A percentile compares a stretch with the other conserved stretches of the same genome.
Conservation (phyloP, 257 asterid species). For the Penstemon barbatus region DNA sequence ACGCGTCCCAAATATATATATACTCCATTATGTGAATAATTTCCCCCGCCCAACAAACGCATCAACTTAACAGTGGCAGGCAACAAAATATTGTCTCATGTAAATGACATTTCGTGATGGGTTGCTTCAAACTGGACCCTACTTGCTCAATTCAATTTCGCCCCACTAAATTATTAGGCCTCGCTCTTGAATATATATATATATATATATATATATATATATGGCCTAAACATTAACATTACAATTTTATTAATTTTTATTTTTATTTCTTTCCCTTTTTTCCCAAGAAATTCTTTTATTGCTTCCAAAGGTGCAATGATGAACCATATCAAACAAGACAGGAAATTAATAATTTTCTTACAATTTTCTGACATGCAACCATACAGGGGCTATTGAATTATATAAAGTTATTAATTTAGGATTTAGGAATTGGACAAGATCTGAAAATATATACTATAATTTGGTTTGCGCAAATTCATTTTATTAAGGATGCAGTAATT, state of each 20-base stretch:
- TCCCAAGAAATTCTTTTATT: slow-evolving; percentile 4
- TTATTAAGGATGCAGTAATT: too few species aligned
- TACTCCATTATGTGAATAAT: background rate
- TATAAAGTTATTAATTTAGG: background rate
- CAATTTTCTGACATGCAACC: background rate
- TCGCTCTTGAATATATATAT: background rate
- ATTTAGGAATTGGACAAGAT: background rate
- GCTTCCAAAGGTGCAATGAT: slow-evolving; percentile 17
- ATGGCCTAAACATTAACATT: slow-evolving; percentile 22
- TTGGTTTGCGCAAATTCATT: too few species aligned
- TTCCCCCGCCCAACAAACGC: slow-evolving; percentile 22
- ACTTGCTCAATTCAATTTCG: slow-evolving; percentile 33
- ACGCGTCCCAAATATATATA: too few species aligned
- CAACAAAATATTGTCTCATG: slow-evolving; percentile 41
- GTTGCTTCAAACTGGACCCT: slow-evolving; percentile 40
- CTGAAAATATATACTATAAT: too few species aligned
- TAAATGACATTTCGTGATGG: slow-evolving; percentile 49
- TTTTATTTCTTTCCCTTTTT: background rate
- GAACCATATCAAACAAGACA: background rate
- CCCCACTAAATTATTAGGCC: slow-evolving; percentile 40
- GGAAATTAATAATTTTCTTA: background rate
- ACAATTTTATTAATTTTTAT: too few species aligned
- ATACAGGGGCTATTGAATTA: too few species aligned
- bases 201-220: too few species aligned
- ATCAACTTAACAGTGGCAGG: slow-evolving; percentile 45